Percentiles rank a stretch among this genome's conserved stretches.
phyloP scores from a whole-genome alignment of 164 flowering plant genomes.

The Annona cherimola region DNA sequence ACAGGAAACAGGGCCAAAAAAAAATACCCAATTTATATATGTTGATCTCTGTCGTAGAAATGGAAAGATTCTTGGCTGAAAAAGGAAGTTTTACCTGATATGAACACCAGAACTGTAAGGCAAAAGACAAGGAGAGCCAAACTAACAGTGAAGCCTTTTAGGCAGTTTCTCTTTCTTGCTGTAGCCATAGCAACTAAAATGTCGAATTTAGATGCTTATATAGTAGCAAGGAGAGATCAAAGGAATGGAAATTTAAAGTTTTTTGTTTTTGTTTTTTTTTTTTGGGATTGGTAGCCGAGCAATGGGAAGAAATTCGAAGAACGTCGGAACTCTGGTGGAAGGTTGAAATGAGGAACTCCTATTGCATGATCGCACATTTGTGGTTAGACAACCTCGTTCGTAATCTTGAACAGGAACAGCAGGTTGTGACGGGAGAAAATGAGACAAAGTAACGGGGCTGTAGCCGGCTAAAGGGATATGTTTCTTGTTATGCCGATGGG shows the following conservation, averaged over 20 bases:
- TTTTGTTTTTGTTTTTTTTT: no score
- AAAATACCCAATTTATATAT: conserved; percentile 1
- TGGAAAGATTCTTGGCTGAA: neutral
- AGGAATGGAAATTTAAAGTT: conserved; percentile 5
- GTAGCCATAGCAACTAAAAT: conserved; percentile 23
- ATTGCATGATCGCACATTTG: neutral
- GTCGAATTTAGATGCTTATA: neutral
- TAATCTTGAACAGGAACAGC: neutral
- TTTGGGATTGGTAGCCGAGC: no score
- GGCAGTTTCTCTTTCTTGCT: conserved; percentile 21
- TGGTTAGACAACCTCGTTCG: neutral
- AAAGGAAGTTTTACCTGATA: conserved; percentile 26
- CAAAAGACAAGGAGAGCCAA: conserved; percentile 24
- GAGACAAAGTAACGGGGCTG: conserved; percentile 19
- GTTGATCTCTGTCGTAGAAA: neutral
- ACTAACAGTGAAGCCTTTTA: conserved; percentile 14
- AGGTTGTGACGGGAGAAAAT: neutral
- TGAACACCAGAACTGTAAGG: conserved; percentile 24
- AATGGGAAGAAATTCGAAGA: neutral
- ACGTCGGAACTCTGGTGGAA: neutral
- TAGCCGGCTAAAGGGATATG: conserved; percentile 27
- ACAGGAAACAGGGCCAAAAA: conserved; percentile 2
- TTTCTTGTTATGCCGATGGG: conserved; percentile 8
- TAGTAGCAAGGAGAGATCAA: neutral
- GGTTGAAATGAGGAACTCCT: neutral